These are phyloP conservation scores for Populus euphratica DNA, from an alignment of 345 rosid species.

Conservation along the genomic window DNA sequence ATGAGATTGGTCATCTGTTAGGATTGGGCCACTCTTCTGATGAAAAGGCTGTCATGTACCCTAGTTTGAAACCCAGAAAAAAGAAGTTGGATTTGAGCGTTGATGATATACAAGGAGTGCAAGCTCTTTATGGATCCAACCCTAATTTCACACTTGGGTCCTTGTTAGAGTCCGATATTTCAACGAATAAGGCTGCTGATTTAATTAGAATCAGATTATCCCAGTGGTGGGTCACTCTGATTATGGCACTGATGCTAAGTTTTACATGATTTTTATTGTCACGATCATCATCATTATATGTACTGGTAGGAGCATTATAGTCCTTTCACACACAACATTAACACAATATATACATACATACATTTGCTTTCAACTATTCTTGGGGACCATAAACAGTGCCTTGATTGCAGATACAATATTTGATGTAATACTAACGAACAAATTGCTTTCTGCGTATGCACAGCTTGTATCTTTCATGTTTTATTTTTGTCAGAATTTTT, in stretches of 20 bases:
- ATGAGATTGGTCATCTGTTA: slow-evolving; percentile 80
- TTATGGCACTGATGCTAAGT: slow-evolving; percentile 6
- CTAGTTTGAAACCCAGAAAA: slow-evolving; percentile 72
- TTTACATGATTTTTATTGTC: not conserved
- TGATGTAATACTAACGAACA: too few relatives aligned
- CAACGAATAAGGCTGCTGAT: slow-evolving; percentile 37
- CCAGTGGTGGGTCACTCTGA: slow-evolving; percentile 12
- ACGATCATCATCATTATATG: not conserved
- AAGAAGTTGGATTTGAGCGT: slow-evolving; percentile 50
- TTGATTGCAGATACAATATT: not conserved
- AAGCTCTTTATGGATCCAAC: slow-evolving; percentile 74
- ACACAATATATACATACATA: not conserved
- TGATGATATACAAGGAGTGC: slow-evolving; percentile 69
- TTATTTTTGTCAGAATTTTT: too few relatives aligned
- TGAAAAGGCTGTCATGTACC: slow-evolving; percentile 79
- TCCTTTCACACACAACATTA: not conserved
- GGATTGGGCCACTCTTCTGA: slow-evolving; percentile 63
- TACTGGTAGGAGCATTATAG: not conserved
- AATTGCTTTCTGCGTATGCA: too few relatives aligned
- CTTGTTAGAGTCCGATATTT: slow-evolving; percentile 60
- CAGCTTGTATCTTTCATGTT: too few relatives aligned
- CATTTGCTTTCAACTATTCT: not conserved
- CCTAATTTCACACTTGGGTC: slow-evolving; percentile 55
- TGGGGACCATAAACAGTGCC: not conserved
- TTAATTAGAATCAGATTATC: slow-evolving; percentile 19